Evolutionary conservation across 164 flowering plant species (phyloP).

Genomic region (Umbellularia californica): DNA sequence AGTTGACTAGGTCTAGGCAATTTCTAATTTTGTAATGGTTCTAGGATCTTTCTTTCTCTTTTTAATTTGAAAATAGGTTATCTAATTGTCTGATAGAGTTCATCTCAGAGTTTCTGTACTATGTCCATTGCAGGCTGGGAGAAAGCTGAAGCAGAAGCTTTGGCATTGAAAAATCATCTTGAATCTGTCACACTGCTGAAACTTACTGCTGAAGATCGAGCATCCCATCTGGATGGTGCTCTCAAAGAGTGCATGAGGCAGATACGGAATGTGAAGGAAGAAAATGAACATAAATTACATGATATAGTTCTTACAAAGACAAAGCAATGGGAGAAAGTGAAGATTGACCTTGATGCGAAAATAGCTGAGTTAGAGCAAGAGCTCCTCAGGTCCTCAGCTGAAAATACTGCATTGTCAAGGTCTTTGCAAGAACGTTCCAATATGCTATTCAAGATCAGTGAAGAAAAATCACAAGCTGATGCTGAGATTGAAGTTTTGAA

Average conservation of each 20-base stretch:
- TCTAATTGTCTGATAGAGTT: background rate
- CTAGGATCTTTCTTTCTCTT: background rate
- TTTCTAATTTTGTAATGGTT: too few relatives aligned
- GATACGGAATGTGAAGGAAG: slow-evolving; percentile 85
- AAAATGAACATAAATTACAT: slow-evolving; percentile 76
- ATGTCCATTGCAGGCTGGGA: slow-evolving; percentile 77
- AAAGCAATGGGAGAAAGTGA: slow-evolving; percentile 73
- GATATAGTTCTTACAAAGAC: slow-evolving; percentile 62
- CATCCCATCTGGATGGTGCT: slow-evolving; percentile 94
- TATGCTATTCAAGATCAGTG: slow-evolving; percentile 65
- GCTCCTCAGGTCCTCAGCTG: slow-evolving; percentile 68
- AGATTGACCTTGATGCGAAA: slow-evolving; percentile 65
- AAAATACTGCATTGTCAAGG: slow-evolving; percentile 77
- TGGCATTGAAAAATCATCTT: slow-evolving; percentile 72
- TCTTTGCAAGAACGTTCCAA: slow-evolving; percentile 87
- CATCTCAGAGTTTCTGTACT: background rate
- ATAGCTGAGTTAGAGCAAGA: slow-evolving; percentile 65
- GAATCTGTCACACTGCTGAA: slow-evolving; percentile 82
- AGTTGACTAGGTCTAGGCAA: background rate
- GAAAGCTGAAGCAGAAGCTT: slow-evolving; percentile 94
- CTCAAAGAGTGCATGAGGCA: slow-evolving; percentile 98
- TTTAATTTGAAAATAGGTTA: background rate
- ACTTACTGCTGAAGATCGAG: slow-evolving; percentile 87
- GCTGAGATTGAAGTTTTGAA: slow-evolving; percentile 78
- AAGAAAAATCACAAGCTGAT: slow-evolving; percentile 87